Base-by-base conservation (phyloP, 768 basidiomycete species). In the Mrakia frigida region DNA sequence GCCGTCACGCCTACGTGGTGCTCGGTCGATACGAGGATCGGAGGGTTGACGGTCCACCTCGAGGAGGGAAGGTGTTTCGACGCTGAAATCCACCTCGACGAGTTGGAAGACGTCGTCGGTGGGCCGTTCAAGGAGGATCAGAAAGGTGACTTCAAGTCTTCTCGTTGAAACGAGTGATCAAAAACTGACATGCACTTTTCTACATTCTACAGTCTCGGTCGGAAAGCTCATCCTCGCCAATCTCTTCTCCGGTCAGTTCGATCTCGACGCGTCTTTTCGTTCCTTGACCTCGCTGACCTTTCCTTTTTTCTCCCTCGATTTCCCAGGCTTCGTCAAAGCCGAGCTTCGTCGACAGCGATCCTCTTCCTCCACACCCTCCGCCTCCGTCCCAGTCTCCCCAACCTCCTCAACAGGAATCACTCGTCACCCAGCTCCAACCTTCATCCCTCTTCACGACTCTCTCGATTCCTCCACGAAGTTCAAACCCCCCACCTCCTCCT, bases 1-100 rank as follows among this genome's bases (percentile, higher is more conserved):
- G 93, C 92, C 0, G 90, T 92, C 39, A 89, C 80, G 43, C 77
- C 92, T 13, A 85, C 89, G 35, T 99, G 96, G 96, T 91, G 92
- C 53, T 87, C 87, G 23, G 90, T 92, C 37, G 96, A 98, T 83
- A 96, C 94, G 6, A 91, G 92, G 83, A 90, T 90, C 11, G 96
- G 96, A 10, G 88, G 93, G 33, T 85, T 99, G 77, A 90, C 91
- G 2, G 88, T 98, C 5, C 93, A 97, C 83, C 80, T 99, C 63
- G 91, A 88, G 65, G 94, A 97, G 79, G 87, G 80, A 0, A 67
- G 88, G 67, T 93, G 90, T 76, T 98, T 98, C 82, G 95, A 98
- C 74, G 92, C 92, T 9, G 97, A 99, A 84, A 89, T 96, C 2
- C 98, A 95, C 81, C 91, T 92, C 18, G 95, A 98, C 81, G 94